Evolutionary conservation across 2,329 filamentous ascomycete genomes (phyloP).

Genomic region (Neofusicoccum umdonicola): DNA sequence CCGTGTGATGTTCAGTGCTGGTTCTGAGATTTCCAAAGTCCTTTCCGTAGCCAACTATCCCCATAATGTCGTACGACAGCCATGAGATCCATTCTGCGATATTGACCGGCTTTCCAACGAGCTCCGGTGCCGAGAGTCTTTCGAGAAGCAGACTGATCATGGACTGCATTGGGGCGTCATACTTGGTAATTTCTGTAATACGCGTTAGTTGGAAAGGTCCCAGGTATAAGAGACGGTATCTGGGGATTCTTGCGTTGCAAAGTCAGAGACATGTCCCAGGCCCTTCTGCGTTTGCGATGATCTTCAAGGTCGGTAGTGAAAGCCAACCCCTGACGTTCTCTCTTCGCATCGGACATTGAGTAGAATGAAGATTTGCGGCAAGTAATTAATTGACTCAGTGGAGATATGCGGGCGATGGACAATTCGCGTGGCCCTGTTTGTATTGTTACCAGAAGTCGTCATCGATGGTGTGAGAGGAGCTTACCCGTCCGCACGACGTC

Average conservation of each 20-base stretch:
- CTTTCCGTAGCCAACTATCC: constrained; percentile 47
- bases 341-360: constrained; percentile 20
- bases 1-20: constrained; percentile 33
- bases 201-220: background rate
- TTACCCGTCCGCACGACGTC: background rate
- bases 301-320: constrained; percentile 29
- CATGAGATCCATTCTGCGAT: constrained; percentile 27
- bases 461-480: background rate
- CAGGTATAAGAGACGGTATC: too few species aligned
- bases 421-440: constrained; percentile 5
- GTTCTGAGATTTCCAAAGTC: constrained; percentile 45
- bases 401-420: background rate
- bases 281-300: constrained; percentile 31
- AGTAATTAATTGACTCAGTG: background rate
- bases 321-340: constrained; percentile 23
- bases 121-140: background rate
- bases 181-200: background rate
- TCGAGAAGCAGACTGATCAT: background rate
- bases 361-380: constrained; percentile 4
- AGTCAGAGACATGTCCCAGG: constrained; percentile 35
- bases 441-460: background rate
- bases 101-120: background rate
- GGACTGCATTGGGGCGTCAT: background rate
- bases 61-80: constrained; percentile 54
- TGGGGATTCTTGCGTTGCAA: constrained; percentile 20